Conservation (phyloP, 192 early-diverging fungal genomes). For the Linnemannia elongata region DNA sequence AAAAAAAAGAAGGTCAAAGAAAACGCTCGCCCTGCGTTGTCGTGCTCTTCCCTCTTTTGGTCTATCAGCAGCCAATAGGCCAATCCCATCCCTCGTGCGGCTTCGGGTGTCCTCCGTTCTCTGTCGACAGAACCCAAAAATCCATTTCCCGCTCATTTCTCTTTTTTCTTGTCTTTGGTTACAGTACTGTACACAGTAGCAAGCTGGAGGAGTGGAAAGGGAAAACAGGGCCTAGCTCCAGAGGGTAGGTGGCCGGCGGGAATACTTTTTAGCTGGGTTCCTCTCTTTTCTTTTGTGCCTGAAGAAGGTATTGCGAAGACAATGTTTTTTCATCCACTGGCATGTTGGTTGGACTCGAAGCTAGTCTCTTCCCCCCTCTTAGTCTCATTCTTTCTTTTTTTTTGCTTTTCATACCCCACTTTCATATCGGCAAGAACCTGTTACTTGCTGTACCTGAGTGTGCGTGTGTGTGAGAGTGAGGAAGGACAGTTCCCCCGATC, state of each 20-base stretch:
- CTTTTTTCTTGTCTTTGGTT: background rate
- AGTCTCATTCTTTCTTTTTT: too few relatives aligned
- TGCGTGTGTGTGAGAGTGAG: too few relatives aligned
- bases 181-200: too few relatives aligned
- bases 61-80: background rate
- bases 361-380: too few relatives aligned
- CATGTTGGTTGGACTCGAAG: too few relatives aligned
- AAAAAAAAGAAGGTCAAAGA: background rate
- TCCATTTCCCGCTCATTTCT: background rate
- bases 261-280: slow-evolving; percentile 1
- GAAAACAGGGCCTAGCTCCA: background rate
- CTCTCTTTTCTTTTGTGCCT: background rate
- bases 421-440: too few relatives aligned
- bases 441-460: too few relatives aligned
- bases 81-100: background rate
- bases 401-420: too few relatives aligned
- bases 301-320: background rate
- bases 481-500: background rate
- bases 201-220: background rate
- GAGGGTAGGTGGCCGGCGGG: background rate
- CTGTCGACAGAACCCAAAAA: background rate
- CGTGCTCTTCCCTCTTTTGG: background rate
- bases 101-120: background rate
- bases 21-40: background rate
- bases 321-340: too few relatives aligned